These are phyloP conservation scores for Sphagnum magellanicum DNA, from an alignment of 228 moss, liverwort and hornwort species.

Conservation along the genomic window DNA sequence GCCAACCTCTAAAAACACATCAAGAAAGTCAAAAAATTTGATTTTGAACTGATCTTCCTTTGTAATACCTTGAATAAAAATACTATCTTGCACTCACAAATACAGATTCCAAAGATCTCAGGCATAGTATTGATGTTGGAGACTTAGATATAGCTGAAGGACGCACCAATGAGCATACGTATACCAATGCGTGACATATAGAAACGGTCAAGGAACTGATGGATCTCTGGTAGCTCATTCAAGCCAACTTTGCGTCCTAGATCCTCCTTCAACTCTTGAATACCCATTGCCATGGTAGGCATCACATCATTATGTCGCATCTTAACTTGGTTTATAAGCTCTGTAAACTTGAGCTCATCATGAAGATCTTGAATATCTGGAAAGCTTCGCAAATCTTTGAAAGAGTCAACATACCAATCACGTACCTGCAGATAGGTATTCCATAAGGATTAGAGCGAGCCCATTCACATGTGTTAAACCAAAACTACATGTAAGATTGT, in stretches of 20 bases:
- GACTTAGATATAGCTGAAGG: too few relatives aligned
- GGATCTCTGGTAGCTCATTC: constrained; percentile 94
- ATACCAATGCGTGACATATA: constrained; percentile 99
- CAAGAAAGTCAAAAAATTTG: too few relatives aligned
- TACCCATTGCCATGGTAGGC: constrained; percentile 99
- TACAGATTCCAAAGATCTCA: too few relatives aligned
- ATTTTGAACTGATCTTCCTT: too few relatives aligned
- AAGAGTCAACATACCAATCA: constrained; percentile 96
- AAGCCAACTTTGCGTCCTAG: constrained; percentile 83
- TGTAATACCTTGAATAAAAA: too few relatives aligned
- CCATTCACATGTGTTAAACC: too few relatives aligned
- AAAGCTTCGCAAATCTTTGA: constrained; percentile 87
- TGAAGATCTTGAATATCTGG: constrained; percentile 58
- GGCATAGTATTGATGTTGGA: too few relatives aligned
- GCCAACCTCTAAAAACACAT: too few relatives aligned
- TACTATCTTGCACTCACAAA: too few relatives aligned
- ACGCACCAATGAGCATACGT: constrained; percentile 88
- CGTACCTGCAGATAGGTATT: constrained; percentile 49
- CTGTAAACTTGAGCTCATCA: constrained; percentile 80
- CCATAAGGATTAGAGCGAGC: constrained; percentile 1
- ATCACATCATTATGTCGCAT: constrained; percentile 95
- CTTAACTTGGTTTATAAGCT: constrained; percentile 75
- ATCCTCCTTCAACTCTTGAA: constrained; percentile 88
- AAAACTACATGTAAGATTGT: too few relatives aligned
- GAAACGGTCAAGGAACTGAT: constrained; percentile 92